Percentiles rank a stretch among this genome's conserved stretches.
Evolutionary conservation across 805 yeast species (phyloP).

Genomic region (Kuraishia molischiana): DNA sequence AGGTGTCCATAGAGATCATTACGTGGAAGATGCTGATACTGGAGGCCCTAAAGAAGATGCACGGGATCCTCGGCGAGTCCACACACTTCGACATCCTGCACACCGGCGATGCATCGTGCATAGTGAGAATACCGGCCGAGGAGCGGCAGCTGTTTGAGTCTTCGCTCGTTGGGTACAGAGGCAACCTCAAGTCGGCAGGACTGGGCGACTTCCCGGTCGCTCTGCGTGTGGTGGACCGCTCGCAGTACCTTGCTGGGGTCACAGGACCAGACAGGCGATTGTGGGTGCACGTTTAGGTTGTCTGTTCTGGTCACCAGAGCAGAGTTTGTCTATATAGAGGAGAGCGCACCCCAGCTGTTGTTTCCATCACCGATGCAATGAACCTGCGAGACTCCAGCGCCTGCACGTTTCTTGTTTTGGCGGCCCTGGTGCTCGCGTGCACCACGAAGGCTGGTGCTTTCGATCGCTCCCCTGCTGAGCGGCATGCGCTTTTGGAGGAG

Average conservation of each 20-base stretch:
- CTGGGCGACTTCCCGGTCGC: constrained; percentile 2
- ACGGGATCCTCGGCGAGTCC: constrained; percentile 18
- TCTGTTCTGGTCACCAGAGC: no score
- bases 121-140: constrained; percentile 13
- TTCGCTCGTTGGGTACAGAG: constrained; percentile 8
- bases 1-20: constrained; percentile 6
- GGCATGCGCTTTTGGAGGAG: no score
- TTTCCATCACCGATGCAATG: no score
- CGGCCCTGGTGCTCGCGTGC: no score
- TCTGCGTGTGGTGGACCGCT: constrained; percentile 7
- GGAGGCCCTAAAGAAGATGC: constrained; percentile 11
- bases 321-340: no score
- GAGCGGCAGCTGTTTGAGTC: constrained; percentile 11
- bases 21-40: constrained; percentile 17
- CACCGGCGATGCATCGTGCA: constrained; percentile 2
- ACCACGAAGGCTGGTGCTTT: no score
- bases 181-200: constrained; percentile 7
- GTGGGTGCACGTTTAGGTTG: no score
- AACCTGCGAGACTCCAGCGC: no score
- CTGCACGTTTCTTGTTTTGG: no score
- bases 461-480: no score
- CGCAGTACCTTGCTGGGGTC: constrained; percentile 14
- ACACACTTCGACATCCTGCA: constrained; percentile 16
- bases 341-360: no score
- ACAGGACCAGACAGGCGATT: constrained; percentile 15